A percentile compares a stretch with the other conserved stretches of the same genome.
phyloP scores from a whole-genome alignment of 1,284 basidiomycete species.

The Golubevia sp. region DNA sequence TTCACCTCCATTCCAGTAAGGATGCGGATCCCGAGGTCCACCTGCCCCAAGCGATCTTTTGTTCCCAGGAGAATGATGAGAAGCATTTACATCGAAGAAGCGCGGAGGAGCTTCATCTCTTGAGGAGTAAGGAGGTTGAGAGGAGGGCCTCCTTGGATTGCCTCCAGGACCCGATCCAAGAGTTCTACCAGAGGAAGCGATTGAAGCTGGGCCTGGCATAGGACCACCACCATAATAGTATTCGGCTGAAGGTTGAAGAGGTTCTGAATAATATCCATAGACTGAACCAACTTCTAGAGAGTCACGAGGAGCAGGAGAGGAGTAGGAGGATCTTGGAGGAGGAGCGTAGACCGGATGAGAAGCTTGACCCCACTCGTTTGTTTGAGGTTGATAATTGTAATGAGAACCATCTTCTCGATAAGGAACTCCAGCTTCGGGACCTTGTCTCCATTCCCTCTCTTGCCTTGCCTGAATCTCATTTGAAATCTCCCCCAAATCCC shows the following conservation, averaged over 20 bases:
- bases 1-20: slow-evolving; percentile 17
- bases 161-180: background rate
- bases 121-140: slow-evolving; percentile 18
- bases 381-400: background rate
- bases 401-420: slow-evolving; percentile 1
- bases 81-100: slow-evolving; percentile 26
- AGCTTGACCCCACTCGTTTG: background rate
- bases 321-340: slow-evolving; percentile 7
- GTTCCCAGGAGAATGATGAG: slow-evolving; percentile 27
- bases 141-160: slow-evolving; percentile 8
- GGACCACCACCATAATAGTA: slow-evolving; percentile 1
- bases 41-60: slow-evolving; percentile 4
- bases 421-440: no score
- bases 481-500: slow-evolving; percentile 22
- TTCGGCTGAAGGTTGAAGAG: background rate
- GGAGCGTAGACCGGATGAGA: background rate
- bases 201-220: background rate
- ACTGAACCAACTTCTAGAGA: slow-evolving; percentile 9
- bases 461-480: background rate
- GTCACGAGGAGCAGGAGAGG: slow-evolving; percentile 1
- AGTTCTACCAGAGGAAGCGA: background rate
- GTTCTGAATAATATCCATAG: slow-evolving; percentile 6
- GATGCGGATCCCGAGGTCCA: background rate
- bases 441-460: no score
- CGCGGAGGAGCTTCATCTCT: slow-evolving; percentile 5